A percentile compares a stretch with the other conserved stretches of the same genome.
Evolutionary conservation across 2,329 filamentous ascomycete genomes (phyloP).

Genomic region (Ampelomyces quisqualis): DNA sequence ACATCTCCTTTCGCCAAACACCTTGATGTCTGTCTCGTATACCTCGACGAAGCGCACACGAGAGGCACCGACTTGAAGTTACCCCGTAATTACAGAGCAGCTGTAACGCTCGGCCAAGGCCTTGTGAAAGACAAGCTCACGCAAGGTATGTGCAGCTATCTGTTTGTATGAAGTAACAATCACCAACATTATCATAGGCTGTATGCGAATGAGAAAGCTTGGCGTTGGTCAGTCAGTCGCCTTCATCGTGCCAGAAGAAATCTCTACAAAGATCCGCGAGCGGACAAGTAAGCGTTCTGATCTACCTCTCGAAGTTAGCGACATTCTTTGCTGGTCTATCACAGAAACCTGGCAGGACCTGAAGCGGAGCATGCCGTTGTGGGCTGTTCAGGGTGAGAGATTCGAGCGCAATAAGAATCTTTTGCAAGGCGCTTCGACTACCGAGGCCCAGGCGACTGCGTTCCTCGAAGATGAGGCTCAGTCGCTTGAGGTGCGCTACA

Average conservation of each 20-base stretch:
- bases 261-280: constrained; percentile 55
- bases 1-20: constrained; percentile 60
- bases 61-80: constrained; percentile 68
- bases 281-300: constrained; percentile 6
- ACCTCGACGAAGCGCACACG: constrained; percentile 70
- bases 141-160: constrained; percentile 53
- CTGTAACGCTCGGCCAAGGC: constrained; percentile 65
- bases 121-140: constrained; percentile 69
- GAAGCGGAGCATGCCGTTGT: constrained; percentile 56
- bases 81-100: constrained; percentile 60
- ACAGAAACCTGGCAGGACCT: constrained; percentile 57
- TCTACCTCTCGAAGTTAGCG: constrained; percentile 48
- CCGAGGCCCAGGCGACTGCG: constrained; percentile 34
- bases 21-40: constrained; percentile 63
- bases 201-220: constrained; percentile 55
- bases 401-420: constrained; percentile 47
- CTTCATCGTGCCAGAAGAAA: constrained; percentile 62
- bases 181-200: constrained; percentile 49
- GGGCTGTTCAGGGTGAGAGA: constrained; percentile 61
- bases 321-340: constrained; percentile 63
- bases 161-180: neutral
- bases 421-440: constrained; percentile 35
- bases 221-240: constrained; percentile 65
- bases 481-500: constrained; percentile 56
- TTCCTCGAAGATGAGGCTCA: constrained; percentile 60